These are phyloP conservation scores for Dendrobium chrysotoxum DNA, from an alignment of 106 monocot genomes.

Conservation along the genomic window DNA sequence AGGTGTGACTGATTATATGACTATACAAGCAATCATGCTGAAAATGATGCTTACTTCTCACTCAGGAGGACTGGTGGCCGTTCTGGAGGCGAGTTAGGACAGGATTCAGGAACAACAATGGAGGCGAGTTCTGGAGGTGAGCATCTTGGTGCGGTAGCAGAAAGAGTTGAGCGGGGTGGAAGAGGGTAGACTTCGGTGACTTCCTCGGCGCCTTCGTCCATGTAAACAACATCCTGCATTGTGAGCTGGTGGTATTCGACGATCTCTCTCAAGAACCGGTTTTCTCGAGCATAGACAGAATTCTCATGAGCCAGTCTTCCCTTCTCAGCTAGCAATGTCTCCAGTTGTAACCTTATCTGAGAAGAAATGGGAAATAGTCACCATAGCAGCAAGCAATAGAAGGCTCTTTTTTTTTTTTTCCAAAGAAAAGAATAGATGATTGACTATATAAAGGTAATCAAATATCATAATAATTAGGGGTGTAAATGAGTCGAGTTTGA, in stretches of 20 bases:
- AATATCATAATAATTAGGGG: no score
- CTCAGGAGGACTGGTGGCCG: not conserved
- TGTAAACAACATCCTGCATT: constrained; percentile 67
- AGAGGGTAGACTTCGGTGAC: constrained; percentile 64
- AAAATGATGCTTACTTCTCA: not conserved
- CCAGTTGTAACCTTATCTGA: constrained; percentile 62
- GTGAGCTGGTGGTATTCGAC: constrained; percentile 78
- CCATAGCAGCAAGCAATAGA: not conserved
- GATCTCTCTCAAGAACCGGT: constrained; percentile 61
- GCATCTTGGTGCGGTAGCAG: not conserved
- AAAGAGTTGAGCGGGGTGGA: constrained; percentile 5
- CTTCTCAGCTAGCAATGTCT: constrained; percentile 66
- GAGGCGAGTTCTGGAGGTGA: not conserved
- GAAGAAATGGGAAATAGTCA: not conserved
- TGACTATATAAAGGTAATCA: not conserved
- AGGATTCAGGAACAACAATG: not conserved
- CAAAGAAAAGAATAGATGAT: no score
- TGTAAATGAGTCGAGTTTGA: no score
- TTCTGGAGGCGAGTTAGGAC: no score
- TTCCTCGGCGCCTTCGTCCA: constrained; percentile 72
- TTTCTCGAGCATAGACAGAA: constrained; percentile 52
- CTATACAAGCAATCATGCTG: no score
- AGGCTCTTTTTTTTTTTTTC: not conserved
- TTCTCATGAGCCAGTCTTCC: constrained; percentile 61
- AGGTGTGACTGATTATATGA: not conserved